A percentile compares a stretch with the other conserved stretches of the same genome.
Evolutionary conservation across 495 filamentous ascomycete species (phyloP).

Genomic region (Aspergillus cavernicola): DNA sequence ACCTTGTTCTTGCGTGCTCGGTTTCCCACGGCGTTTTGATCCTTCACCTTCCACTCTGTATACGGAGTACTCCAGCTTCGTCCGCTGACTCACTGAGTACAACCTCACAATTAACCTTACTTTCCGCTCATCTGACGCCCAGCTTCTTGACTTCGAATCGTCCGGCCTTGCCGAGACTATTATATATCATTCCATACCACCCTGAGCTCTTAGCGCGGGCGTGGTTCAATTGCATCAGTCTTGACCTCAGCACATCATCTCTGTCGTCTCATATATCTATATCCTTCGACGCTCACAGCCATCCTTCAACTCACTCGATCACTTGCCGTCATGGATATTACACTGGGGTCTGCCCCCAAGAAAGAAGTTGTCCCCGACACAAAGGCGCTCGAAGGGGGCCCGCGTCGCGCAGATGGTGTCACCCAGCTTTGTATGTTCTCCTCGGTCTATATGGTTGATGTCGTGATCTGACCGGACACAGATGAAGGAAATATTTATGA

Average conservation of each 20-base stretch:
- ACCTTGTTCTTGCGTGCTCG: background rate
- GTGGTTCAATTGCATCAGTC: constrained; percentile 33
- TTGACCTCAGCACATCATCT: constrained; percentile 37
- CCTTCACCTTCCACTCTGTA: no score
- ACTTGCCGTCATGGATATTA: constrained; percentile 7
- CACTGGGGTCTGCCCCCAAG: constrained; percentile 5
- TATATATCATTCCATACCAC: constrained; percentile 1
- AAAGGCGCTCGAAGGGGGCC: constrained; percentile 26
- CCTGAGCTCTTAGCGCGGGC: constrained; percentile 3
- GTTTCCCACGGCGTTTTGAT: background rate
- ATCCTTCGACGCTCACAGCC: background rate
- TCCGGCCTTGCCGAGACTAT: constrained; percentile 1
- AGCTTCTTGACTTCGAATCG: background rate
- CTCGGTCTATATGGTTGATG: background rate
- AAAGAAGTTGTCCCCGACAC: constrained; percentile 21
- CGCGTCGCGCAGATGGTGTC: constrained; percentile 32
- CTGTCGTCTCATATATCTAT: background rate
- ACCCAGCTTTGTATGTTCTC: constrained; percentile 33
- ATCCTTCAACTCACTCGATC: background rate
- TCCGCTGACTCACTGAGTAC: no score
- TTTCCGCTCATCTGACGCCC: constrained; percentile 6
- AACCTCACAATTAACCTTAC: background rate
- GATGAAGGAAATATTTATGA: constrained; percentile 54
- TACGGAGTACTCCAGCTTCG: no score
- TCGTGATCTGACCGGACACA: constrained; percentile 7